phyloP scores from a whole-genome alignment of 371 early-diverging fungal genomes.

The Actinomucor elegans region DNA sequence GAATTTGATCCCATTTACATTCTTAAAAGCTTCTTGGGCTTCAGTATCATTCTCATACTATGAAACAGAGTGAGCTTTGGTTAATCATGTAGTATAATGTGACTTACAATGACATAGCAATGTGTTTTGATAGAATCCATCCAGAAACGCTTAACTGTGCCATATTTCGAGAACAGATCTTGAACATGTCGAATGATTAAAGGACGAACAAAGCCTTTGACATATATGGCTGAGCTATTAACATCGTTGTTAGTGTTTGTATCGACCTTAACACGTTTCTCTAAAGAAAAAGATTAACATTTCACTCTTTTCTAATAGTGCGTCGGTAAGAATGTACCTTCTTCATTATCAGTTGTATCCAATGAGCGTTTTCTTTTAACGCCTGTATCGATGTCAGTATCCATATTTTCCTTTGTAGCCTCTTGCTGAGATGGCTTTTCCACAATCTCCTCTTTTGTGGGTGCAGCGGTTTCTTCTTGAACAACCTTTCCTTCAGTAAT shows the following conservation, averaged over 20 bases:
- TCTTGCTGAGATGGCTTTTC: background rate
- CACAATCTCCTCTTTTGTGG: conserved; percentile 8
- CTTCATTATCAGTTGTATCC: background rate
- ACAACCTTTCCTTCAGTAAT: conserved; percentile 19
- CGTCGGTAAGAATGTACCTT: too few relatives aligned
- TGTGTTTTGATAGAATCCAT: conserved; percentile 86
- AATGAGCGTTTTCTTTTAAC: conserved; percentile 15
- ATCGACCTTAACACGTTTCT: background rate
- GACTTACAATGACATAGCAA: conserved; percentile 74
- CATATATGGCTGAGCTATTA: conserved; percentile 56
- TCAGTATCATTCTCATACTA: conserved; percentile 55
- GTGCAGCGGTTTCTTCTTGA: conserved; percentile 7
- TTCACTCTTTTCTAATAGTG: background rate
- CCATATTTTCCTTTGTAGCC: background rate
- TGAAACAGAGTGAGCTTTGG: background rate
- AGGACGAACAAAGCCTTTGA: conserved; percentile 81
- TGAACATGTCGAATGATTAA: conserved; percentile 63
- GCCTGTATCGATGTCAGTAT: conserved; percentile 9
- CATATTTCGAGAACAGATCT: conserved; percentile 65
- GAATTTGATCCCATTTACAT: conserved; percentile 60
- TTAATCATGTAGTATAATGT: background rate
- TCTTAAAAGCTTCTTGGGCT: conserved; percentile 54
- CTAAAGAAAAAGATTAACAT: background rate
- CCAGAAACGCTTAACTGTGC: conserved; percentile 72
- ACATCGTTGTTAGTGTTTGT: too few relatives aligned